Base-by-base conservation (phyloP, 306 rosid genomes). In the Trifolium fragiferum region DNA sequence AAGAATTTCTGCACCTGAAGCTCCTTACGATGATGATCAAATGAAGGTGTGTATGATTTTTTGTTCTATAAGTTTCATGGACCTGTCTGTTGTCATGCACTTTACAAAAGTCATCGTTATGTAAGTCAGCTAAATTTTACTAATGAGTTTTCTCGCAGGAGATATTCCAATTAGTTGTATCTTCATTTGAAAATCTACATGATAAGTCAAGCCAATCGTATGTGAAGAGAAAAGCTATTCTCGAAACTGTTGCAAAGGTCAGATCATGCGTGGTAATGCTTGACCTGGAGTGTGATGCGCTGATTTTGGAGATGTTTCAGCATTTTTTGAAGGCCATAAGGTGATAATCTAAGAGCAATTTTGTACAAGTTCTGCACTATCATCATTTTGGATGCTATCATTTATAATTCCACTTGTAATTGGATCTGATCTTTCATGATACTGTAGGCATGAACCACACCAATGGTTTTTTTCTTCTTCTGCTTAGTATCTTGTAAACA, bases 1-100 rank as follows among this genome's bases (percentile, higher is more conserved):
- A 38, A 89, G 98, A 81, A 93, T 93, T 68, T 91, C 93, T 50
- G 98, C 98, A 55, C 97, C 98, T 40, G 98, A 93, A 33, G 96
- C 96, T 61, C 98, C 98, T 33, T 93, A 93, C 73, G 90, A 86
- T 59, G 98, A 93, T 73, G 97, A 87, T 41, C 90, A 88, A 77
- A 93, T 93, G 98, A 93, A 91, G 97, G 98, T 91, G 67, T 30
- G 57, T 55, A 41, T 51, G 55, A 50, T 10, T 14, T 18, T 71
- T 37, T 37, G 20, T 15, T 10, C 20, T 18, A 33, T 18, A 64
- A 64, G 49, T 74, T 33, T 68, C 47, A 18, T 20, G 44, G 44
- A 11, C 18, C 58, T 30, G 41, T 15, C 62, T 58, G 32, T 49
- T 64, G 43, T 32, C 54, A 30, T 74, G 20, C 25, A 66, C 63